Evolutionary conservation across 139 green algal genomes (phyloP), one percentile per base, ranked within the genome.

Genomic region (Trebouxia sp.): DNA sequence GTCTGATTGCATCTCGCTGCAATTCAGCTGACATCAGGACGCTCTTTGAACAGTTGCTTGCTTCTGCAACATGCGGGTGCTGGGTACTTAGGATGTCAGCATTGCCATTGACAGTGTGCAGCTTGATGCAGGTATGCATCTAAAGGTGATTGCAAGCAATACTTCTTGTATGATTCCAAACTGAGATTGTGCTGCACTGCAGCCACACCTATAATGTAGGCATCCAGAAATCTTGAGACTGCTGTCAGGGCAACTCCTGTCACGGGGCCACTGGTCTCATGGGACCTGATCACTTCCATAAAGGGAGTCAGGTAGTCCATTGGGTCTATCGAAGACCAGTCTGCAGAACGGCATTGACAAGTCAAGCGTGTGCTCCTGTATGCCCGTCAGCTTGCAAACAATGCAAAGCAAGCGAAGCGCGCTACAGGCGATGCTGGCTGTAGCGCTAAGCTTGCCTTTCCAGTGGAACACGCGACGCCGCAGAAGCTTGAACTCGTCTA

Each of bases 271-370:
- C 88, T 95, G 35, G 96, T 97, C 66, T 98, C 93, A 0, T 91
- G 94, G 15, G 90, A 93, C 35, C 92, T 89, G 20, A 99, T 90
- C 0, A 97, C 87, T 56, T 94, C 88, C 35, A 99, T 84, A 51
- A 99, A 99, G 0, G 96, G 96, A 15, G 83, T 76, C 37, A 99
- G 86, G 78, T 97, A 98, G 37, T 93, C 84, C 72, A 94, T 85
- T 0, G 96, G 94, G 50, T 94, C 84, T 41, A 97, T 89, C 11
- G 81, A 7, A 2, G 74, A 79, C 93, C 90, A 96, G 69, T 95
- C 89, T 95, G 84, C 78, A 62, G n/a, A 51, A 35, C 15, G 26
- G 6, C 14, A 32, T 1, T 15, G 20, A 62, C 7, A 14, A 70
- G 43, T 42, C 32, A 72, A 51, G 20, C 8, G 5, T 76, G 66